Percentiles rank a stretch among this genome's conserved stretches.
Evolutionary conservation across 352 stramenopile species (phyloP).

Genomic region (Pythium sukuiense): DNA sequence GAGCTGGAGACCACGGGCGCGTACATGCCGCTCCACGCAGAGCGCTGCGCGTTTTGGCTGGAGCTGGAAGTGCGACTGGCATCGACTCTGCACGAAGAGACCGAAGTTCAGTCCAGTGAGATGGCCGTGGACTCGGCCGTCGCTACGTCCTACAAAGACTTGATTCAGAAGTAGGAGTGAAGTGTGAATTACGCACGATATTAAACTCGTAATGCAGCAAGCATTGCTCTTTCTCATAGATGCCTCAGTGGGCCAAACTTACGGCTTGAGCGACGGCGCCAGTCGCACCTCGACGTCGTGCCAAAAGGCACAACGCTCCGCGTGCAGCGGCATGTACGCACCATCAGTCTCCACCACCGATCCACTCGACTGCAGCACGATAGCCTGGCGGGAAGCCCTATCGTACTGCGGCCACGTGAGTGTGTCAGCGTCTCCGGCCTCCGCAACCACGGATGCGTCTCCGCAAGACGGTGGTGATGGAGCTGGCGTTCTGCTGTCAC

Average conservation of each 20-base stretch:
- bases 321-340: constrained; percentile 10
- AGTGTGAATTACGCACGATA: too few species aligned
- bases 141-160: too few species aligned
- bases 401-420: constrained; percentile 11
- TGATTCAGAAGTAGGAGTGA: too few species aligned
- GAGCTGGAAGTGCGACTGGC: constrained; percentile 11
- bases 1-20: constrained; percentile 5
- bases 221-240: too few species aligned
- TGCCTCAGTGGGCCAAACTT: too few species aligned
- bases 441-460: not conserved
- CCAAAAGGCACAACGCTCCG: constrained; percentile 16
- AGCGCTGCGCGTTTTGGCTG: constrained; percentile 18
- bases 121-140: too few species aligned
- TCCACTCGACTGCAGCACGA: constrained; percentile 11
- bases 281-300: constrained; percentile 12
- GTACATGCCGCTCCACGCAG: constrained; percentile 8
- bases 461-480: too few species aligned
- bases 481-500: not conserved
- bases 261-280: not conserved
- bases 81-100: not conserved
- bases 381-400: not conserved
- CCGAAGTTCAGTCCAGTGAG: too few species aligned
- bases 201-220: too few species aligned
- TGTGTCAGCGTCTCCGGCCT: not conserved
- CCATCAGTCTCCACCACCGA: constrained; percentile 6